phyloP scores from a whole-genome alignment of 140 eudicot genomes.

The Anethum foeniculum region DNA sequence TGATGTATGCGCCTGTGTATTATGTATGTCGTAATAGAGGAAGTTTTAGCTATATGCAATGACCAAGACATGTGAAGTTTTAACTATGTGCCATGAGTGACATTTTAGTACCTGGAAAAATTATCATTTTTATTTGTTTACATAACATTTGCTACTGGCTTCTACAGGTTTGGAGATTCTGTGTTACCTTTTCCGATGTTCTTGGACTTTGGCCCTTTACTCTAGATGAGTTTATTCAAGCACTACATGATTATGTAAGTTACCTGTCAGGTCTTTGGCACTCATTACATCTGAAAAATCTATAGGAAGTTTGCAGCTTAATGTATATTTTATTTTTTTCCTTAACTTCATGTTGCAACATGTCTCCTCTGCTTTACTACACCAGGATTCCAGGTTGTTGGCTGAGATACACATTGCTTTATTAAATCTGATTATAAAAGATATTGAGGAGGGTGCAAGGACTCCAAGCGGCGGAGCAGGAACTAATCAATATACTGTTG shows the following conservation, averaged over 20 bases:
- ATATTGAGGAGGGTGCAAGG: conserved; percentile 86
- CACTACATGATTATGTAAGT: conserved; percentile 91
- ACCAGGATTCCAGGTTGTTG: conserved; percentile 81
- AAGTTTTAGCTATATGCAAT: neutral
- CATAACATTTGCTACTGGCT: conserved; percentile 2
- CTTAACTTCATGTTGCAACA: neutral
- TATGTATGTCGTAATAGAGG: neutral
- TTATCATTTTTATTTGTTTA: neutral
- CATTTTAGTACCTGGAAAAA: neutral
- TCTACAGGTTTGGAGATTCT: conserved; percentile 84
- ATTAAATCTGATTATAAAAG: conserved; percentile 58
- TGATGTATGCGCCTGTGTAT: neutral
- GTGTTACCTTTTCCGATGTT: conserved; percentile 82
- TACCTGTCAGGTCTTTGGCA: neutral
- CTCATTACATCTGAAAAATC: neutral
- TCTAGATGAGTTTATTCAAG: conserved; percentile 84
- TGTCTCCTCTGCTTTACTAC: neutral
- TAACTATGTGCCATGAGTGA: neutral
- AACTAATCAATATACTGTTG: conserved; percentile 67
- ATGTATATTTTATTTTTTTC: neutral
- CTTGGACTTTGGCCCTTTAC: conserved; percentile 97
- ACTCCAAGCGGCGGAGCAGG: conserved; percentile 75
- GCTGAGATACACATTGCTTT: conserved; percentile 90
- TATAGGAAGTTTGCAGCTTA: neutral
- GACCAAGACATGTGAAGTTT: neutral